phyloP scores from a whole-genome alignment of 768 basidiomycete genomes.

The Hygrocybe punicea region DNA sequence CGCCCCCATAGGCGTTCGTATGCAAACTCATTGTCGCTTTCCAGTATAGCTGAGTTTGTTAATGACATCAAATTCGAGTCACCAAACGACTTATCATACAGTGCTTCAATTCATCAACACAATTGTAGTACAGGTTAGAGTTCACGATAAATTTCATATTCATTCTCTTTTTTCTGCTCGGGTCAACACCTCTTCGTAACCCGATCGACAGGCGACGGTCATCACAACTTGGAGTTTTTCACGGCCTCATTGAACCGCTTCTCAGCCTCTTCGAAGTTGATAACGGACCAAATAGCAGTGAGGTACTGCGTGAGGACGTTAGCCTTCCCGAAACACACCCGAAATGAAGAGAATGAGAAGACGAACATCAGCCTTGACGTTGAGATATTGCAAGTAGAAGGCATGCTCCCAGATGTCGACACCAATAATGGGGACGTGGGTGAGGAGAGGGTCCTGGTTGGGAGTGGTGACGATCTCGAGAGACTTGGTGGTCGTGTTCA shows the following conservation, averaged over 20 bases:
- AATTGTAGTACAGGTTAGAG: no score
- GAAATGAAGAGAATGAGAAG: not conserved
- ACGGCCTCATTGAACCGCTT: constrained; percentile 50
- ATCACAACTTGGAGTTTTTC: constrained; percentile 8
- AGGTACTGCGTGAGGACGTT: constrained; percentile 50
- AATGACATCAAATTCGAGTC: no score
- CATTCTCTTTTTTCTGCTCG: no score
- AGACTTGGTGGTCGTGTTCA: constrained; percentile 59
- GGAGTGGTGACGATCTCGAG: constrained; percentile 89
- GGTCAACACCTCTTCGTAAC: no score
- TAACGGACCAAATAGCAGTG: constrained; percentile 70
- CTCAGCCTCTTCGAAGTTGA: constrained; percentile 76
- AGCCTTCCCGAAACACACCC: not conserved
- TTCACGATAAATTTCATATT: no score
- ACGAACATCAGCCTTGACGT: constrained; percentile 89
- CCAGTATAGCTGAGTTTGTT: no score
- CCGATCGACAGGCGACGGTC: no score
- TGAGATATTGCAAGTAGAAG: constrained; percentile 94
- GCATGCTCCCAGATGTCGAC: constrained; percentile 97
- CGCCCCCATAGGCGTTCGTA: no score
- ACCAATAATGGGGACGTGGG: constrained; percentile 78
- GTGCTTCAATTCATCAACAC: no score
- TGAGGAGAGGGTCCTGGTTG: constrained; percentile 91
- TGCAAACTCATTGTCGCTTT: no score
- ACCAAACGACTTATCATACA: no score